Base-by-base conservation (phyloP, 2,329 filamentous ascomycete species). In the Xylaria digitata region DNA sequence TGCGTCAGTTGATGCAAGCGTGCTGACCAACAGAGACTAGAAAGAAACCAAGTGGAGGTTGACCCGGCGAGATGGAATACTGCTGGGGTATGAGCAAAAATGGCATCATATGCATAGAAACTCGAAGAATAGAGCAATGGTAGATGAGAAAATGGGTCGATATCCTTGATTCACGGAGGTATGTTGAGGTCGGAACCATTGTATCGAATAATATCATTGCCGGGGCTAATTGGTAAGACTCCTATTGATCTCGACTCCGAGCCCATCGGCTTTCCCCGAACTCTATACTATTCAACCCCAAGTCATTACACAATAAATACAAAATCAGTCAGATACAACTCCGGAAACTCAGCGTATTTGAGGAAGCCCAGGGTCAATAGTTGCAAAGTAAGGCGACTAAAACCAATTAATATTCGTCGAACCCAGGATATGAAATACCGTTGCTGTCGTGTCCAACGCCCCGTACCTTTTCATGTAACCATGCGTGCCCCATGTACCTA, bases 371-470 rank as follows among this genome's bases (percentile, higher is more conserved):
- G 50, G 11, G 19, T 40, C n/a, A 19, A 42, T 8, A 6, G 11
- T 21, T 30, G 37, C 30, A 15, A 42, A 37, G 40, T 48, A 46
- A 43, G 46, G 17, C 26, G 26, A 26, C 26, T 26, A 26, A 52
- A 50, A 45, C 6, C 59, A 7, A 19, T 15, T 50, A 26, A 48
- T 40, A 46, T 30, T n/a, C 26, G 45, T 60, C 3, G 17, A 63
- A 55, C 53, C 21, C 15, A n/a, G 37, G 55, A 40, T 61, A 52
- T 52, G 50, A 55, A 43, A 15, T 37, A 67, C 43, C 13, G 21
- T 56, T 49, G 45, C 56, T 49, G 23, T 61, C n/a, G n/a, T 63
- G 19, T 48, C 54, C 37, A 67, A 66, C 59, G 59, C 63, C 59
- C 13, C n/a, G 5, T 63, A 17, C 3, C 50, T 45, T 26, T 26